phyloP scores from a whole-genome alignment of 2,329 filamentous ascomycete species.

The Colletotrichum siamense region DNA sequence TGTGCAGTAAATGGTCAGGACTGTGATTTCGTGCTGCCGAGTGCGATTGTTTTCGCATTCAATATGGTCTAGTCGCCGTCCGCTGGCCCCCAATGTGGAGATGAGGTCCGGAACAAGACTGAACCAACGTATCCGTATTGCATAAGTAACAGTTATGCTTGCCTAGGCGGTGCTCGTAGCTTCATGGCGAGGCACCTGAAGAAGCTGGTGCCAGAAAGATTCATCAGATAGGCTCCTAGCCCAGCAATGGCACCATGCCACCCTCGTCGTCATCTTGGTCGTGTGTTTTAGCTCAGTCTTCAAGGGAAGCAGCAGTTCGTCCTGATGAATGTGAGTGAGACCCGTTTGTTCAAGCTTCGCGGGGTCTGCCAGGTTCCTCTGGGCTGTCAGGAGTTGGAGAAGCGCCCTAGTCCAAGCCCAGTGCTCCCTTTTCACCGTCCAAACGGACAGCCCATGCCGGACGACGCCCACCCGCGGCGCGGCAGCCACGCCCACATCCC shows the following conservation, averaged over 20 bases:
- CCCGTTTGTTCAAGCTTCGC: constrained; percentile 19
- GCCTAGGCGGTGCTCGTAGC: not conserved
- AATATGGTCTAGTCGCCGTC: not conserved
- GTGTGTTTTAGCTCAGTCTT: constrained; percentile 10
- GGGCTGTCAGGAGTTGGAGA: constrained; percentile 8
- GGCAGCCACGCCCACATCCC: constrained; percentile 14
- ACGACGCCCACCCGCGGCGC: constrained; percentile 10
- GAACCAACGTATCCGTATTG: not conserved
- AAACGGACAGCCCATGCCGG: constrained; percentile 20
- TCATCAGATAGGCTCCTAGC: not conserved
- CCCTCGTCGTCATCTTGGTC: not conserved
- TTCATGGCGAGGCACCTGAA: not conserved
- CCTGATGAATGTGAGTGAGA: constrained; percentile 5
- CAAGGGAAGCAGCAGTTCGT: constrained; percentile 9
- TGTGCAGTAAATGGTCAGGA: not conserved
- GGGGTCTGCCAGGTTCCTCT: constrained; percentile 18
- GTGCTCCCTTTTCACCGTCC: constrained; percentile 11
- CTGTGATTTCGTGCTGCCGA: not conserved
- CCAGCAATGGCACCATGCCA: not conserved
- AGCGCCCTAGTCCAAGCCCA: not conserved
- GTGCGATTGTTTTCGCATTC: not conserved
- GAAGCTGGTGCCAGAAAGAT: not conserved
- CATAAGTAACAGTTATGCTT: not conserved
- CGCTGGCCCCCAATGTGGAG: not conserved
- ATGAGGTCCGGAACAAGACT: not conserved